Conservation (phyloP, 257 asterid species). For the Hygrophila difformis region DNA sequence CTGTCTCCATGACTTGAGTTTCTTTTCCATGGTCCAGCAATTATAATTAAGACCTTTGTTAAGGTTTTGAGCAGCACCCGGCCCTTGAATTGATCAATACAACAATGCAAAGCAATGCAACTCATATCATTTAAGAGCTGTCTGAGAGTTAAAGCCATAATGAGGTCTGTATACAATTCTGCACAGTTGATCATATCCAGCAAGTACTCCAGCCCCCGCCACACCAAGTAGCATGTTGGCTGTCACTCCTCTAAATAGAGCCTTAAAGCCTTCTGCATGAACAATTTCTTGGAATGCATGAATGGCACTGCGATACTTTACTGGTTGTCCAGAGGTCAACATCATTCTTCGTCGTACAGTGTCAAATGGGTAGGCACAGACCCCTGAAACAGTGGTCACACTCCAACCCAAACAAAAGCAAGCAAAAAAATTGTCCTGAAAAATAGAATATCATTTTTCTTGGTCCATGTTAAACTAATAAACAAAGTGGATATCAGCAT, state of each 20-base stretch:
- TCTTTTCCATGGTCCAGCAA: too few species aligned
- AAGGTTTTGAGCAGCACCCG: too few species aligned
- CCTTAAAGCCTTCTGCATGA: constrained; percentile 53
- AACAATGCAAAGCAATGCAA: background rate
- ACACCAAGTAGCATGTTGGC: constrained; percentile 89
- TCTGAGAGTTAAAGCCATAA: constrained; percentile 41
- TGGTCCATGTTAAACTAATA: too few species aligned
- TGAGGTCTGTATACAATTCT: constrained; percentile 49
- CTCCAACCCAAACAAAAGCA: constrained; percentile 93
- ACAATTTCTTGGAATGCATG: constrained; percentile 71
- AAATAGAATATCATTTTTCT: background rate
- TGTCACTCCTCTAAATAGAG: constrained; percentile 72
- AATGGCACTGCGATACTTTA: constrained; percentile 52
- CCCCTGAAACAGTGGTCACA: constrained; percentile 81
- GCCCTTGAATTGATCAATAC: constrained; percentile 5
- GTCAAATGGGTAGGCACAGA: constrained; percentile 92
- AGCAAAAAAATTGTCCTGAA: constrained; percentile 85
- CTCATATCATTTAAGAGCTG: constrained; percentile 39
- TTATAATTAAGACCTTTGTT: too few species aligned
- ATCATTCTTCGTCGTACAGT: constrained; percentile 92
- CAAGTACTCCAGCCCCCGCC: constrained; percentile 97
- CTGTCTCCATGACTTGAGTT: too few species aligned
- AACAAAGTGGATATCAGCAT: too few species aligned
- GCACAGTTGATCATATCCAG: constrained; percentile 81
- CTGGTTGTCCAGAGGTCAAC: constrained; percentile 84